Evolutionary conservation across 2,329 filamentous ascomycete genomes (phyloP), one percentile per base, ranked within the genome.

Genomic region (Penicillium polonicum): DNA sequence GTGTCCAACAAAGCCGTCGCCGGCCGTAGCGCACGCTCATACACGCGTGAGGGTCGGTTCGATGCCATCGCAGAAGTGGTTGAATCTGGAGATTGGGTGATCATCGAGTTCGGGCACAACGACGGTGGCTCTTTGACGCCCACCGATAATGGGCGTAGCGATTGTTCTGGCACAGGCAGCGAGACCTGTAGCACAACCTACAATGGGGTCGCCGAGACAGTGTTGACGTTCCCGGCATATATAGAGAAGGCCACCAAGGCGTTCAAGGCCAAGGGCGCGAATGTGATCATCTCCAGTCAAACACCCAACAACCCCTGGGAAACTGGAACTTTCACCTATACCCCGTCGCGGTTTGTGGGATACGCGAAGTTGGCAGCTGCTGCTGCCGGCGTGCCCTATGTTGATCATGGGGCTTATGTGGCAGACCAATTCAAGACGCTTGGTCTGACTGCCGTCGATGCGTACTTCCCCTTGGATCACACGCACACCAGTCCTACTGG

Each of bases 21-120:
- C 9, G 88, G 88, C 21, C 84, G 87, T 49, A 86, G 83, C 27
- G 86, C 87, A 1, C 82, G 87, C 46, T 88, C 85, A 23, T 90
- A 81, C 74, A 87, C 82, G 1, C 81, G 84, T 48, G 87, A 90
- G 73, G 84, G 83, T 9, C 84, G 84, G 15, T 90, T 90, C 75
- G 72, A 79, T 17, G 78, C 77, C 0, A 82, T 90, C 52, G 80
- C 82, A 46, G 72, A 78, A 33, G 66, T 77, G 2, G 76, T 89
- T 25, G 63, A 81, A 67, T 55, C 77, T 1, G 85, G 84, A 33
- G 87, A 90, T 71, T 86, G 84, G 71, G 86, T 89, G 1, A 78
- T 89, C 52, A 88, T 90, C 52, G 87, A 89, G 65, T 88, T 90
- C 65, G 87, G 88, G 0, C 87, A 90, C 76, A 90, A 90, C 65